Evolutionary conservation across 2,329 filamentous ascomycete genomes (phyloP).

Genomic region (Drechslerella coelobrocha): DNA sequence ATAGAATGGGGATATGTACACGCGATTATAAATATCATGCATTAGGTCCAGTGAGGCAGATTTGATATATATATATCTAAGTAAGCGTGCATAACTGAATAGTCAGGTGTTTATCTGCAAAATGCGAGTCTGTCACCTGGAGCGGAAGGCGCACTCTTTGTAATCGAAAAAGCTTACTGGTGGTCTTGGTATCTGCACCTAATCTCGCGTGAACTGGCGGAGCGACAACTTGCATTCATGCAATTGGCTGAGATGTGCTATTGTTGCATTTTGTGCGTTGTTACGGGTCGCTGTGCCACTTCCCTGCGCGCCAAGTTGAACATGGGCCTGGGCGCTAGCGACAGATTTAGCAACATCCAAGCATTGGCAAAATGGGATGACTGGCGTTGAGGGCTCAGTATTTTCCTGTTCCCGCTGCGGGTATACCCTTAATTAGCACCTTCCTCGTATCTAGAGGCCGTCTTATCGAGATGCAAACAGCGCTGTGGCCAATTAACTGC

Average conservation of each 20-base stretch:
- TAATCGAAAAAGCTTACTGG: too few relatives aligned
- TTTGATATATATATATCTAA: too few relatives aligned
- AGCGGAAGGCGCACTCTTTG: too few relatives aligned
- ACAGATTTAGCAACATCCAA: not conserved
- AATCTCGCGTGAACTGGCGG: not conserved
- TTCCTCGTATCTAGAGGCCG: not conserved
- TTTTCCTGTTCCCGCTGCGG: not conserved
- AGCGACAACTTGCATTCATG: not conserved
- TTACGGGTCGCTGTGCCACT: too few relatives aligned
- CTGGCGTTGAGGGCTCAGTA: not conserved
- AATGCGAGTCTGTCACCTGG: too few relatives aligned
- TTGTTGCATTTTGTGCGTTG: slow-evolving; percentile 8
- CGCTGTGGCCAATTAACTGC: not conserved
- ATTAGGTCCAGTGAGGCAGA: too few relatives aligned
- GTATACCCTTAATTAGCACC: not conserved
- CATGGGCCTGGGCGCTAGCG: not conserved
- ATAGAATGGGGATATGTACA: not conserved
- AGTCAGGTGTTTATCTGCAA: too few relatives aligned
- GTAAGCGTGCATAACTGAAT: too few relatives aligned
- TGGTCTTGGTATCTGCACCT: not conserved
- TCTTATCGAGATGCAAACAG: not conserved
- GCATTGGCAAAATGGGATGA: not conserved
- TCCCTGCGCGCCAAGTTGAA: not conserved
- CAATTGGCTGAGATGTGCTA: not conserved
- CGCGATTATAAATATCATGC: too few relatives aligned